Conservation (phyloP, 2,329 filamentous ascomycete genomes). For the Penicillium italicum region DNA sequence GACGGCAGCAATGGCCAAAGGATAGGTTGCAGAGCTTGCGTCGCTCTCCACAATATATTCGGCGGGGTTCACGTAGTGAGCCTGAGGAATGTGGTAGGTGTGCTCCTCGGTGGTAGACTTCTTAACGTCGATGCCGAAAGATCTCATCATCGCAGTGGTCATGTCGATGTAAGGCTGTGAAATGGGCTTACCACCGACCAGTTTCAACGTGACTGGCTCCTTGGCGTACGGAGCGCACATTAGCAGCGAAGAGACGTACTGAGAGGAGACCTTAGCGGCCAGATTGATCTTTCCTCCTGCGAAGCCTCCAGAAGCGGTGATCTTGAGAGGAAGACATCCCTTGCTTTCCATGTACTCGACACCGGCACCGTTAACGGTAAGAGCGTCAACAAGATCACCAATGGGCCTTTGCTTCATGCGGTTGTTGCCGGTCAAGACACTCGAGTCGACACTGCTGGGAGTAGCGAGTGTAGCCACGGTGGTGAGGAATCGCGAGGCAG, state of each 20-base stretch:
- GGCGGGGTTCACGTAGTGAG: slow-evolving; percentile 73
- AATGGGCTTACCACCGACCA: slow-evolving; percentile 96
- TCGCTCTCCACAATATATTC: slow-evolving; percentile 95
- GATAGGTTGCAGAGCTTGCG: slow-evolving; percentile 95
- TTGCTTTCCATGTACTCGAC: slow-evolving; percentile 82
- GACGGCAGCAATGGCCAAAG: slow-evolving; percentile 88
- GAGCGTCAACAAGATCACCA: slow-evolving; percentile 84
- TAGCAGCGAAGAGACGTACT: slow-evolving; percentile 94
- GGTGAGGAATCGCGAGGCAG: slow-evolving; percentile 90
- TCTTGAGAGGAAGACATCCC: slow-evolving; percentile 76
- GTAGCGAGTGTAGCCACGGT: slow-evolving; percentile 83
- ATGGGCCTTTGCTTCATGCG: slow-evolving; percentile 96
- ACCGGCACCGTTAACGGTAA: slow-evolving; percentile 79
- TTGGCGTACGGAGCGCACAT: slow-evolving; percentile 98
- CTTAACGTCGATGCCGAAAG: slow-evolving; percentile 79
- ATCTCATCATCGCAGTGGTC: slow-evolving; percentile 96
- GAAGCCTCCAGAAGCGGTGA: slow-evolving; percentile 78
- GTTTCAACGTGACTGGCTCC: slow-evolving; percentile 79
- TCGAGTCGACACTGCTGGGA: slow-evolving; percentile 60
- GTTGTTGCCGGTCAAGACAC: slow-evolving; percentile 84
- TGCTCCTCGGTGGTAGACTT: slow-evolving; percentile 75
- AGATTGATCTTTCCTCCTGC: slow-evolving; percentile 84
- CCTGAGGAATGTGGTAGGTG: slow-evolving; percentile 90
- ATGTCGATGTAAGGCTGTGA: slow-evolving; percentile 98
- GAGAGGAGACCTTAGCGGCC: slow-evolving; percentile 94